Evolutionary conservation across 169 alveolate genomes (phyloP).

Genomic region (Cryptosporidium meleagridis): DNA sequence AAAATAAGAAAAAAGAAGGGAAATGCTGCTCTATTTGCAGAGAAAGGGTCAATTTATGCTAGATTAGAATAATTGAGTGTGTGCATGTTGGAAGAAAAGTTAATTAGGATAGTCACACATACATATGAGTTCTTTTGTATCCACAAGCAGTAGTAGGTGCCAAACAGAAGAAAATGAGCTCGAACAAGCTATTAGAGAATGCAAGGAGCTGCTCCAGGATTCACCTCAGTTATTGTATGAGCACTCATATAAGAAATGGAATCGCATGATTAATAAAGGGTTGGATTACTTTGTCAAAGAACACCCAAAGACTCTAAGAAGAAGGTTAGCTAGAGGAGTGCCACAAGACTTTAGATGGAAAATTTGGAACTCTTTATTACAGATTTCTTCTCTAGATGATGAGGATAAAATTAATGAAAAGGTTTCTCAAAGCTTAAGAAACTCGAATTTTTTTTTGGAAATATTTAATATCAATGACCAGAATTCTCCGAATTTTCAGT

Average conservation of each 20-base stretch:
- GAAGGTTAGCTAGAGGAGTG: constrained; percentile 81
- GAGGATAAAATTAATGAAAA: neutral
- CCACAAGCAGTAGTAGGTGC: neutral
- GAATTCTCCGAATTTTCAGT: neutral
- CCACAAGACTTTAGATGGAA: constrained; percentile 82
- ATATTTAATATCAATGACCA: neutral
- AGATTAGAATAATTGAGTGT: constrained; percentile 1
- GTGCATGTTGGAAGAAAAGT: neutral
- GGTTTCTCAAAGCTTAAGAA: neutral
- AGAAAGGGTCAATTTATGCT: neutral
- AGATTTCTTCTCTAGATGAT: constrained; percentile 7
- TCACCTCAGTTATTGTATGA: constrained; percentile 34
- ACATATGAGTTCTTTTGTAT: constrained; percentile 31
- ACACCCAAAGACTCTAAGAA: constrained; percentile 77
- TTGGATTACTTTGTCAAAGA: constrained; percentile 76
- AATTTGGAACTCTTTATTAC: constrained; percentile 74
- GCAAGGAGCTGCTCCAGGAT: constrained; percentile 59
- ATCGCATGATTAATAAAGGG: constrained; percentile 77
- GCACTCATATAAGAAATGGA: constrained; percentile 76
- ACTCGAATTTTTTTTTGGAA: constrained; percentile 28
- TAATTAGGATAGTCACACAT: neutral
- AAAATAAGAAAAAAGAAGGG: neutral
- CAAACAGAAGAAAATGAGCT: constrained; percentile 10
- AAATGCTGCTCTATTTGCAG: neutral
- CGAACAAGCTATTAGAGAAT: constrained; percentile 48